Base-by-base conservation (phyloP, 1,139 yeast species). In the Nematodospora anomalae region DNA sequence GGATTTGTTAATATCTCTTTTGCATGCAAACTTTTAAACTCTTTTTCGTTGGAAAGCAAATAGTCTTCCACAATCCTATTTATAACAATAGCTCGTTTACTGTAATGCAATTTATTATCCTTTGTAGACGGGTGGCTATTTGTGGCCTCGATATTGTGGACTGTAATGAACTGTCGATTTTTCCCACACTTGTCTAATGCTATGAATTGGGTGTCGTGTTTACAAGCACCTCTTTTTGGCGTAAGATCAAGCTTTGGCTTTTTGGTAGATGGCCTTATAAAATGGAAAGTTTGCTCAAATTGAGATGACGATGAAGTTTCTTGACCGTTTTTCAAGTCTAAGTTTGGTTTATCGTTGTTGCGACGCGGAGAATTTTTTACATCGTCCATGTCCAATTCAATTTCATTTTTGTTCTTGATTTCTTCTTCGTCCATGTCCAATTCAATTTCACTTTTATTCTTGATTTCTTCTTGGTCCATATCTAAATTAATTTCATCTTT, bases 151-250 rank as follows among this genome's bases (percentile, higher is more conserved):
- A 80, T 52, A 0, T 63, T 53, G 9, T 70, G 14, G 3, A 67
- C 45, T 41, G 76, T 76, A 5, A 87, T 47, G 51, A 71, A 85
- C 22, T 64, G 52, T 11, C 94, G 64, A 11, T 67, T 60, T 0
- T 87, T 87, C 1, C 83, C 61, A 49, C 95, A 87, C 54, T 92
- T 92, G 56, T 90, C 97, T 14, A 92, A 67, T 0, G 97, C 95
- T 18, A 87, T 57, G 52, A 92, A 90, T 2, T 62, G 48, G 0
- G 95, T 84, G n/a, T 26, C 39, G 21, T 29, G 40, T 11, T 30
- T 11, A 10, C 29, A 32, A 8, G 14, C 4, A 3, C 28, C 42
- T 15, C 34, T 20, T 30, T 13, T 16, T 16, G 26, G 32, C 7
- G 28, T 28, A 6, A 35, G 18, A 12, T 31, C 30, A 11, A 12